Conservation (phyloP, 805 yeast species). For the Komagataella ulmi region DNA sequence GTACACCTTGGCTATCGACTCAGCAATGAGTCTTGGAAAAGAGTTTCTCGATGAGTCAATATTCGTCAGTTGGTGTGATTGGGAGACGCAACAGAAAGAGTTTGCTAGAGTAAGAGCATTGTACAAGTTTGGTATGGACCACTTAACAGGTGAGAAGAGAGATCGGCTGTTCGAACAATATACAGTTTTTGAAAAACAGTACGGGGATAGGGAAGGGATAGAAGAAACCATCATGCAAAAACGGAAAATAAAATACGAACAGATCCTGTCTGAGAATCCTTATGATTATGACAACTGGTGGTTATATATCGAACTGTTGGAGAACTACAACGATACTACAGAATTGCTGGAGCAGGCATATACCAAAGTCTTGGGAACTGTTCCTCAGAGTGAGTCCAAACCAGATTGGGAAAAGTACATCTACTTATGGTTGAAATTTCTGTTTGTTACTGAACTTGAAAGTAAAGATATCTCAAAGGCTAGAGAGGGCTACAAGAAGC, state of each 20-base stretch:
- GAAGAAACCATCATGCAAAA: constrained; percentile 38
- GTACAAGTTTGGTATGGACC: constrained; percentile 34
- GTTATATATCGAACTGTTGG: constrained; percentile 44
- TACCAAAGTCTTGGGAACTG: constrained; percentile 26
- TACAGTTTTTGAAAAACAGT: constrained; percentile 50
- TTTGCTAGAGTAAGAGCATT: constrained; percentile 50
- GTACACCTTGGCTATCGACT: constrained; percentile 54
- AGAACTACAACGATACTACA: constrained; percentile 19
- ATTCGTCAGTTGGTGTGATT: constrained; percentile 45
- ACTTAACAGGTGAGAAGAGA: constrained; percentile 24
- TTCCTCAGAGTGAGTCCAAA: constrained; percentile 23
- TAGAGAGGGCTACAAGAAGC: constrained; percentile 33
- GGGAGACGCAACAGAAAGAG: constrained; percentile 54
- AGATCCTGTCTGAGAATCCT: constrained; percentile 21
- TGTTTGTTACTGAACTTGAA: constrained; percentile 45
- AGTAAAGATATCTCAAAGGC: constrained; percentile 28
- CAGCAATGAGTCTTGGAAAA: constrained; percentile 18
- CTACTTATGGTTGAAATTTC: constrained; percentile 55
- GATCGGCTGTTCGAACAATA: constrained; percentile 25
- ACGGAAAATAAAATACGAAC: constrained; percentile 42
- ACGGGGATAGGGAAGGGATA: constrained; percentile 42
- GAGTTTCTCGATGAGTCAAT: constrained; percentile 23
- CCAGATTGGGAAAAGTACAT: constrained; percentile 57
- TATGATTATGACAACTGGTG: constrained; percentile 75
- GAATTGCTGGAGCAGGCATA: constrained; percentile 21